Evolutionary conservation across 2,329 filamentous ascomycete genomes (phyloP).

Genomic region (Exophiala alcalophila): DNA sequence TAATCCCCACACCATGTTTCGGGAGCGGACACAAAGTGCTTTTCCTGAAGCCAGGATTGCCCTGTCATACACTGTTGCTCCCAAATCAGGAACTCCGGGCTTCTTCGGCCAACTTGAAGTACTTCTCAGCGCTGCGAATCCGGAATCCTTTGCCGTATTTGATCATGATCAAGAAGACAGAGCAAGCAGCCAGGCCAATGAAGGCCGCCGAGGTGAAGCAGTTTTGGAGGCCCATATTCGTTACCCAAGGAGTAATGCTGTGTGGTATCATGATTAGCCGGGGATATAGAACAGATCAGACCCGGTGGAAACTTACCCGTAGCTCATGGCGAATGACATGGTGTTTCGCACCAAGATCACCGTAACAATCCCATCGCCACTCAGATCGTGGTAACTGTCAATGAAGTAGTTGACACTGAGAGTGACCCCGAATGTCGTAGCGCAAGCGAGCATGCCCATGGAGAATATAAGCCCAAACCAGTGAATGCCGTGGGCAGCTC

Average conservation of each 20-base stretch:
- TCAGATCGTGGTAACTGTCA: slow-evolving; percentile 49
- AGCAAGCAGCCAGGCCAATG: slow-evolving; percentile 38
- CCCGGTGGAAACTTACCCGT: slow-evolving; percentile 31
- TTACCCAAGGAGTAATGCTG: slow-evolving; percentile 52
- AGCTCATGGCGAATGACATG: slow-evolving; percentile 51
- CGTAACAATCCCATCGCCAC: slow-evolving; percentile 50
- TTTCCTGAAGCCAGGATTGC: too few relatives aligned
- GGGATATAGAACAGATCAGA: not conserved
- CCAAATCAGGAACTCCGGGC: too few relatives aligned
- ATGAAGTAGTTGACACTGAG: slow-evolving; percentile 48
- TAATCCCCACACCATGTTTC: too few relatives aligned
- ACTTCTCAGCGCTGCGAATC: slow-evolving; percentile 35
- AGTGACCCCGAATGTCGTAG: slow-evolving; percentile 45
- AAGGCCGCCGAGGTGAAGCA: slow-evolving; percentile 46
- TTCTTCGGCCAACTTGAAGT: slow-evolving; percentile 40
- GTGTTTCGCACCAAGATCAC: slow-evolving; percentile 52
- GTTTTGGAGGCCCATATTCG: slow-evolving; percentile 42
- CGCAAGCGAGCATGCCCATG: slow-evolving; percentile 47
- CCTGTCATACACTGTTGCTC: too few relatives aligned
- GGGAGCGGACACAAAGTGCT: too few relatives aligned
- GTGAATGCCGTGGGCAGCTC: slow-evolving; percentile 49
- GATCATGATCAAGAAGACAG: slow-evolving; percentile 47
- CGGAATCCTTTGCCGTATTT: slow-evolving; percentile 47
- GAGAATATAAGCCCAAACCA: slow-evolving; percentile 51
- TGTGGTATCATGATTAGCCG: slow-evolving; percentile 26